These are phyloP conservation scores for Boletales sp. DNA, from an alignment of 768 basidiomycete genomes.

Conservation along the genomic window DNA sequence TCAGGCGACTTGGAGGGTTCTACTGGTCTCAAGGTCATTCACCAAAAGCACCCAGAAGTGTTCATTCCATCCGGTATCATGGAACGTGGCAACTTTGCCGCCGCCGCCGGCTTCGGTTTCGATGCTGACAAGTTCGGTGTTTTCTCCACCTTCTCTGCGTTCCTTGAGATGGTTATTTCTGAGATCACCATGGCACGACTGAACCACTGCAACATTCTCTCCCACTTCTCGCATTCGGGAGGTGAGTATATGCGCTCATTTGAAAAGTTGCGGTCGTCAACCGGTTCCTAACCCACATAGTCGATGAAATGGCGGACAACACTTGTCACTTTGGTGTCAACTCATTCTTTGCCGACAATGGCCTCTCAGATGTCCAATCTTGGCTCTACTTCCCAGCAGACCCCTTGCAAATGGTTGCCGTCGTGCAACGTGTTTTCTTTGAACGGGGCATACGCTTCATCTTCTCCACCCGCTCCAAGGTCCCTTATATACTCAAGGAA, in stretches of 20 bases:
- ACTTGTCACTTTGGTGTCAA: constrained; percentile 73
- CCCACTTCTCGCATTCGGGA: constrained; percentile 88
- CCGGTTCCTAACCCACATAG: constrained; percentile 25
- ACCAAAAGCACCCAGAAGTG: constrained; percentile 87
- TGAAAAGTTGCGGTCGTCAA: too few relatives aligned
- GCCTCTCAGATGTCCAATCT: constrained; percentile 74
- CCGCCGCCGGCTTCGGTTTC: constrained; percentile 86
- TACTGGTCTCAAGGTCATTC: constrained; percentile 83
- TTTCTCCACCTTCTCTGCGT: constrained; percentile 88
- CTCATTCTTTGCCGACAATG: constrained; percentile 86
- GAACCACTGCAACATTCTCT: constrained; percentile 84
- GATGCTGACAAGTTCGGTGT: constrained; percentile 79
- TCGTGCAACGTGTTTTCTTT: constrained; percentile 79
- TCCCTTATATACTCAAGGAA: constrained; percentile 79
- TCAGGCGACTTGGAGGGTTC: constrained; percentile 84
- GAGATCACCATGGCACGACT: constrained; percentile 92
- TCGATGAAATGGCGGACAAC: constrained; percentile 69
- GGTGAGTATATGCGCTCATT: constrained; percentile 38
- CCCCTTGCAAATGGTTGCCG: constrained; percentile 71
- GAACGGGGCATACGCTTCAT: constrained; percentile 79
- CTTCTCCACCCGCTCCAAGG: constrained; percentile 88
- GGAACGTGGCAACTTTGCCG: constrained; percentile 82
- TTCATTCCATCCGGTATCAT: constrained; percentile 84
- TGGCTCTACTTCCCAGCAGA: constrained; percentile 90
- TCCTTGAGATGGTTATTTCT: constrained; percentile 87